A percentile compares a stretch with the other conserved stretches of the same genome.
Evolutionary conservation across 768 basidiomycete genomes (phyloP).

Genomic region (Amanita rubescens): DNA sequence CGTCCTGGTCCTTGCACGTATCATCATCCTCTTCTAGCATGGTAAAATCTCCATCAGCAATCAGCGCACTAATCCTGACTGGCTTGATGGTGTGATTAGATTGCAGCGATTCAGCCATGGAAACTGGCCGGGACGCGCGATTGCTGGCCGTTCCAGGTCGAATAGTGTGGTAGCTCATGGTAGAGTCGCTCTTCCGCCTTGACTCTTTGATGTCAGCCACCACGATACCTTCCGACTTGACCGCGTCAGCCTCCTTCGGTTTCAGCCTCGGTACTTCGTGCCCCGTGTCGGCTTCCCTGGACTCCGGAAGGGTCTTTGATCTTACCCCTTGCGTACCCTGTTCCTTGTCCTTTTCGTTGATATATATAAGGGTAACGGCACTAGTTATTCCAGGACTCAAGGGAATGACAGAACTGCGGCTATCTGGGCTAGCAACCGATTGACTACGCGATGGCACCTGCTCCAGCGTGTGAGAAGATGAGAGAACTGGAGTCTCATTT

Average conservation of each 20-base stretch:
- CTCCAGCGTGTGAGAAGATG: constrained; percentile 11
- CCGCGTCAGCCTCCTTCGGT: constrained; percentile 16
- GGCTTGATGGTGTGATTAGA: constrained; percentile 67
- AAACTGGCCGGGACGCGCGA: constrained; percentile 63
- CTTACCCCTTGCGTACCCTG: constrained; percentile 14
- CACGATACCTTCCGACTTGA: neutral
- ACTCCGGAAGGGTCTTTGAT: constrained; percentile 7
- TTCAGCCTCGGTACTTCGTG: constrained; percentile 14
- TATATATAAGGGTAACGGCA: constrained; percentile 48
- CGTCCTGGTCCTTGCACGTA: constrained; percentile 11
- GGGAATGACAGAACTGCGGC: constrained; percentile 45
- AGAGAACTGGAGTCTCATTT: too few relatives aligned
- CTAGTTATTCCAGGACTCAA: constrained; percentile 51
- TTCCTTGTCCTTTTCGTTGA: constrained; percentile 13
- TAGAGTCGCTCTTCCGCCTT: constrained; percentile 79
- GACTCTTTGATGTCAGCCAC: constrained; percentile 48
- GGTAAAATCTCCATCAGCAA: constrained; percentile 60
- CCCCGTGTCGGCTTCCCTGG: constrained; percentile 16
- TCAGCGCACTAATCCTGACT: constrained; percentile 56
- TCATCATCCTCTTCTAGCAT: constrained; percentile 57
- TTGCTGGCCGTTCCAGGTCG: constrained; percentile 42
- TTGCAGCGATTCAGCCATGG: constrained; percentile 70
- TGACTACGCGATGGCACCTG: neutral
- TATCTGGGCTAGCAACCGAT: too few relatives aligned
- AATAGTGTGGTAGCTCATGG: constrained; percentile 70